A percentile compares a stretch with the other conserved stretches of the same genome.
Conservation (phyloP, 345 rosid species). For the Euphorbia tirucalli region DNA sequence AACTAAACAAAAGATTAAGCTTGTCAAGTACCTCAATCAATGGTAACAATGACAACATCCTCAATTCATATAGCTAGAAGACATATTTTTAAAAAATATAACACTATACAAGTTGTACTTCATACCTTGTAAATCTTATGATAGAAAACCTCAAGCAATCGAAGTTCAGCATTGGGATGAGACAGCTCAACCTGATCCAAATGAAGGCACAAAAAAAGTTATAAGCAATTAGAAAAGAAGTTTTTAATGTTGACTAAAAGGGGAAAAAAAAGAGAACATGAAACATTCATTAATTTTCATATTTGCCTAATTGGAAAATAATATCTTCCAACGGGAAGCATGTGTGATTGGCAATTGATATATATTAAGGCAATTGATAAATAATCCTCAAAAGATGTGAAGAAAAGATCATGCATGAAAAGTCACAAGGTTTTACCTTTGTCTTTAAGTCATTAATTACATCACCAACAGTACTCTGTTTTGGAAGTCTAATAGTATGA, state of each 20-base stretch:
- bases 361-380: too few relatives aligned
- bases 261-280: neutral
- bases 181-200: slow-evolving; percentile 35
- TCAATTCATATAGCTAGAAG: neutral
- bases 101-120: neutral
- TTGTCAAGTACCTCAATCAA: too few relatives aligned
- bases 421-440: slow-evolving; percentile 22
- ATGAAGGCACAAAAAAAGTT: neutral
- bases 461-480: slow-evolving; percentile 40
- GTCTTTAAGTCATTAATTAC: slow-evolving; percentile 33
- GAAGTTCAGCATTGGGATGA: slow-evolving; percentile 35
- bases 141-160: slow-evolving; percentile 39
- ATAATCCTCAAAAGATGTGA: neutral
- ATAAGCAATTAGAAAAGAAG: neutral
- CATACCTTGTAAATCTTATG: slow-evolving; percentile 41
- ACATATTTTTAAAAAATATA: neutral
- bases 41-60: neutral
- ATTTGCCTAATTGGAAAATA: neutral
- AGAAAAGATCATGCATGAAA: neutral
- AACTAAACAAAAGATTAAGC: too few relatives aligned
- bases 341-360: too few relatives aligned
- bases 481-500: slow-evolving; percentile 37
- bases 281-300: neutral
- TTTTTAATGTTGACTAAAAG: neutral
- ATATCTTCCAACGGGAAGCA: too few relatives aligned